Evolutionary conservation across 2,329 filamentous ascomycete genomes (phyloP).

Genomic region (Verticillium zaregamsianum): DNA sequence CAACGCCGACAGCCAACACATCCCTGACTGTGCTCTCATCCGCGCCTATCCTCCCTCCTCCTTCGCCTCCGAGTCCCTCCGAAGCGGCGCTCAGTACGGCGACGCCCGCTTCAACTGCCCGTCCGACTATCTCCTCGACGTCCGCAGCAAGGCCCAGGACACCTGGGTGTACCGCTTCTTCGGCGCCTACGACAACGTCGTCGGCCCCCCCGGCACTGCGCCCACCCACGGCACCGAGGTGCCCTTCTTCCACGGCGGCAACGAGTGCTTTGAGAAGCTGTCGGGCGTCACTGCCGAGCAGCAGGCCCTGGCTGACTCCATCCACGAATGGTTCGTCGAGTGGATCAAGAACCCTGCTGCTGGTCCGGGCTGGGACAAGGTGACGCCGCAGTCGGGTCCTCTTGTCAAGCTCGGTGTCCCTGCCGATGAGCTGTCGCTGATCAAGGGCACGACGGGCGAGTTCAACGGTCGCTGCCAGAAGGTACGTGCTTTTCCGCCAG

Average conservation of each 20-base stretch:
- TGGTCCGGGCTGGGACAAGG: constrained; percentile 35
- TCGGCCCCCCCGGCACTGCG: constrained; percentile 26
- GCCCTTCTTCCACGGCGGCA: constrained; percentile 41
- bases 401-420: constrained; percentile 28
- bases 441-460: constrained; percentile 22
- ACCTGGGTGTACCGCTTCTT: constrained; percentile 41
- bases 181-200: constrained; percentile 34
- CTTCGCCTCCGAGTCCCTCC: constrained; percentile 29
- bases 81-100: constrained; percentile 37
- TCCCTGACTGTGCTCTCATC: constrained; percentile 26
- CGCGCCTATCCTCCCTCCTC: constrained; percentile 28
- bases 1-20: constrained; percentile 32
- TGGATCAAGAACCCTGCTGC: constrained; percentile 39
- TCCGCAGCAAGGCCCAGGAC: constrained; percentile 29
- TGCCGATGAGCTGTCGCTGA: constrained; percentile 25
- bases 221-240: constrained; percentile 35
- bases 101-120: constrained; percentile 42
- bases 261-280: constrained; percentile 32
- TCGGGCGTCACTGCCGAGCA: constrained; percentile 28
- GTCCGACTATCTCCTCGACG: constrained; percentile 31
- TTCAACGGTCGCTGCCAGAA: constrained; percentile 27
- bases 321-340: constrained; percentile 35
- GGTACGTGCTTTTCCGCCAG: constrained; percentile 1
- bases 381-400: constrained; percentile 21
- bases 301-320: constrained; percentile 35